Conservation (phyloP, 495 filamentous ascomycete species). For the Xylaria scruposa region DNA sequence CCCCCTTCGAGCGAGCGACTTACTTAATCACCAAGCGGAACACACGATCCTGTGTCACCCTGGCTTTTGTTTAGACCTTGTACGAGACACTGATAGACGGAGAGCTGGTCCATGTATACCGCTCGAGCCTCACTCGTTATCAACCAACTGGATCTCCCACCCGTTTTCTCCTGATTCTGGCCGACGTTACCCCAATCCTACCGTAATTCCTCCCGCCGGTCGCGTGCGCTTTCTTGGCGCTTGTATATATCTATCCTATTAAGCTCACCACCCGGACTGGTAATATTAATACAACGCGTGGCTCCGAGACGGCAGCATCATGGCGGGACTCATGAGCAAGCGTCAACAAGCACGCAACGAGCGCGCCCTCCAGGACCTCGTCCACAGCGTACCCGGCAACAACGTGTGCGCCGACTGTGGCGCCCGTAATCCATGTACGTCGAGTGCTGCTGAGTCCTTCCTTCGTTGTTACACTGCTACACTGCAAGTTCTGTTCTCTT, state of each 20-base stretch:
- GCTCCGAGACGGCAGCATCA: conserved; percentile 28
- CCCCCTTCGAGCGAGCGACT: not conserved
- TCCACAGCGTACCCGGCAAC: conserved; percentile 87
- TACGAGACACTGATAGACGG: not conserved
- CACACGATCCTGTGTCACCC: conserved; percentile 1
- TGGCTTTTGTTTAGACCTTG: not conserved
- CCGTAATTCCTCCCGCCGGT: conserved; percentile 9
- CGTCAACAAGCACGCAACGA: conserved; percentile 97
- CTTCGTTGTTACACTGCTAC: conserved; percentile 23
- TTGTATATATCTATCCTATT: conserved; percentile 24
- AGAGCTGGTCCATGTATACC: not conserved
- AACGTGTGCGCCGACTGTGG: conserved; percentile 93
- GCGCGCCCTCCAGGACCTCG: conserved; percentile 85
- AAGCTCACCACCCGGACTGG: not conserved
- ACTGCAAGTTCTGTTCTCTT: conserved; percentile 4
- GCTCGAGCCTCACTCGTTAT: conserved; percentile 3
- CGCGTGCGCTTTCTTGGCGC: conserved; percentile 26
- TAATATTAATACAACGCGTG: conserved; percentile 18
- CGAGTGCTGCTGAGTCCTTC: conserved; percentile 1
- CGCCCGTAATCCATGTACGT: conserved; percentile 88
- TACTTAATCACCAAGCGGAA: not conserved
- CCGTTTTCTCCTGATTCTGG: conserved; percentile 3
- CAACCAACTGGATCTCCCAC: conserved; percentile 11
- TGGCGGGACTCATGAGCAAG: conserved; percentile 72
- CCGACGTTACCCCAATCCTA: conserved; percentile 29